These are phyloP conservation scores for Rhizopogon salebrosus DNA, from an alignment of 768 basidiomycete genomes.

Conservation along the genomic window DNA sequence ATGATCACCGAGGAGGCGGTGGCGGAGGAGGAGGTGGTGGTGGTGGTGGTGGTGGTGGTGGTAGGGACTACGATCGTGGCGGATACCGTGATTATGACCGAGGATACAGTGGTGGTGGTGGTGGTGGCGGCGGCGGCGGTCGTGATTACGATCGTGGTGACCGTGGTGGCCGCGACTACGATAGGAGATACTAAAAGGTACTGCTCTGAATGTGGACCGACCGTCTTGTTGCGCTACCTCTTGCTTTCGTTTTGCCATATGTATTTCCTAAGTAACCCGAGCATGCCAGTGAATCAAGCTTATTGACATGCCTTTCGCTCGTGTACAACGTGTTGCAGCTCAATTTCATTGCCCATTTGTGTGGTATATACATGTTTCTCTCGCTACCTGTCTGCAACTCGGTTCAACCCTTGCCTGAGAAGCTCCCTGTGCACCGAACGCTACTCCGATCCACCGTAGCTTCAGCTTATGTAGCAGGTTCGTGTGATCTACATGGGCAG, in stretches of 20 bases:
- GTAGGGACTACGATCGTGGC: conserved; percentile 26
- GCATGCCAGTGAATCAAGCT: conserved; percentile 4
- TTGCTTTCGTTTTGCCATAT: conserved; percentile 1
- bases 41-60: conserved; percentile 22
- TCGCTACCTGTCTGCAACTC: too few species aligned
- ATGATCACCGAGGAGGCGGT: conserved; percentile 41
- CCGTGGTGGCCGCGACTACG: conserved; percentile 26
- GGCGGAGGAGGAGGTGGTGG: conserved; percentile 30
- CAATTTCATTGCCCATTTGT: conserved; percentile 59
- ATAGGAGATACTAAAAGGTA: conserved; percentile 22
- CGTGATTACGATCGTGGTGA: conserved; percentile 29
- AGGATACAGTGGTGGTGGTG: conserved; percentile 43
- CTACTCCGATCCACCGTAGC: too few species aligned
- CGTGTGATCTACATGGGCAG: too few species aligned
- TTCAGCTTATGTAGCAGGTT: too few species aligned
- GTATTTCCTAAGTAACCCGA: neutral
- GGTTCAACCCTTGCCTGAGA: too few species aligned
- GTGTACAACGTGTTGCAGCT: neutral
- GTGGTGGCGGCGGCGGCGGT: conserved; percentile 39
- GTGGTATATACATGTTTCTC: too few species aligned
- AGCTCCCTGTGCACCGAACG: too few species aligned
- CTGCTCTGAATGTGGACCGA: conserved; percentile 16
- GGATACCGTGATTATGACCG: conserved; percentile 19
- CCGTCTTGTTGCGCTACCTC: neutral
- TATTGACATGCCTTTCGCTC: neutral